These are phyloP conservation scores for Torrubiella hemipterigena DNA, from an alignment of 2,329 filamentous ascomycete genomes.

Conservation along the genomic window DNA sequence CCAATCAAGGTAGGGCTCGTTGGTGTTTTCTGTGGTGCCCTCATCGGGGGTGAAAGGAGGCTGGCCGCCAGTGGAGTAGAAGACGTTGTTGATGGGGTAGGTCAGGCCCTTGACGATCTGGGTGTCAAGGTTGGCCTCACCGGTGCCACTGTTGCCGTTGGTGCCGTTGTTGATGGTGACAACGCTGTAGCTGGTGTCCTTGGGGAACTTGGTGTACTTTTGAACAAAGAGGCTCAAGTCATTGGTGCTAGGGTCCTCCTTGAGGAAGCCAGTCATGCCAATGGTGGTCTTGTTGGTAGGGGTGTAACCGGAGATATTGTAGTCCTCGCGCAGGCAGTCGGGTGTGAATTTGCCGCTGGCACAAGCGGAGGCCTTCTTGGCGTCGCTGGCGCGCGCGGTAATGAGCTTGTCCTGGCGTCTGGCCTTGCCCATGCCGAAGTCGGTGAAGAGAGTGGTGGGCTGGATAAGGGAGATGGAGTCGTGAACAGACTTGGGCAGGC, in stretches of 20 bases:
- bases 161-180: not conserved
- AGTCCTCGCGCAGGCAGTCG: not conserved
- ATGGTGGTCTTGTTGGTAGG: not conserved
- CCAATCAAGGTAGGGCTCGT: slow-evolving; percentile 4
- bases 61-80: not conserved
- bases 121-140: not conserved
- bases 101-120: slow-evolving; percentile 1
- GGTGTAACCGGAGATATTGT: not conserved
- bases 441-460: slow-evolving; percentile 1
- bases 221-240: not conserved
- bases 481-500: slow-evolving; percentile 1
- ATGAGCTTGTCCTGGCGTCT: not conserved
- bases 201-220: not conserved
- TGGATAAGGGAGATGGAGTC: not conserved
- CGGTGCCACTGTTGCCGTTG: not conserved
- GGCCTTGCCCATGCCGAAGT: not conserved
- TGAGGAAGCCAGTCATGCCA: not conserved
- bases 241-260: not conserved
- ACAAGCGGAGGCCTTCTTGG: not conserved
- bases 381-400: not conserved
- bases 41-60: not conserved
- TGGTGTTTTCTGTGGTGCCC: slow-evolving; percentile 1
- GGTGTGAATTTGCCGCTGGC: not conserved
- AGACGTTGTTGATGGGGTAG: slow-evolving; percentile 1
- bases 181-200: not conserved